Evolutionary conservation across 352 stramenopile species (phyloP), one percentile per base, ranked within the genome.

Genomic region (Phytopythium aichiense): DNA sequence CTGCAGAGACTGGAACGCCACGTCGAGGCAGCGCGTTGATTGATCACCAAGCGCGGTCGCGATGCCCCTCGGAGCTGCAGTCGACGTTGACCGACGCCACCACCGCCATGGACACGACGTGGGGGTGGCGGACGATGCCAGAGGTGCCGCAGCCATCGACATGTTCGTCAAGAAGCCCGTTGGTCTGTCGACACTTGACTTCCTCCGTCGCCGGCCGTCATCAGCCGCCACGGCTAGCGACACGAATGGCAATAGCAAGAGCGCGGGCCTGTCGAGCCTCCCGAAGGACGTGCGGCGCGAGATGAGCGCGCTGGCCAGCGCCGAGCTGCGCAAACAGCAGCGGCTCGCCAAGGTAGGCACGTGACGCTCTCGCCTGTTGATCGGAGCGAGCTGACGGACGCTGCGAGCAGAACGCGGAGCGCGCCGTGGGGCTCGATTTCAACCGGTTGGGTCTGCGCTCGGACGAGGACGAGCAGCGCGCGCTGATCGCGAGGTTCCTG

Each of bases 181-280:
- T n/a, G 71, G 63, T 40, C 61, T 81, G 11, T 91, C 82, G 30
- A 88, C 82, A 28, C 71, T 91, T 53, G 82, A 91, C 30, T 66
- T 91, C 33, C 62, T 91, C 63, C 74, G 80, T 66, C 65, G 71
- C 1, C 58, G 72, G 42, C 62, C 64, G n/a, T 55, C 58, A 3
- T 43, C 69, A 2, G 59, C 60, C 22, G 52, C 56, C 15, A 56
- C 40, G 1, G 55, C 38, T 6, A 58, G 35, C 30, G 46, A 12
- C 43, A 11, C 30, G 48, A 65, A 16, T 20, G 11, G 1, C 42
- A 43, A 18, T 42, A 40, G 5, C 40, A 16, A 51, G 45, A 2
- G 9, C 22, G 45, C 12, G 22, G 25, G 45, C 12, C 45, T 28
- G 1, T 51, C 45, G 45, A 31, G 45, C 45, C 45, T 74, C 7